Evolutionary conservation across 2,329 filamentous ascomycete genomes (phyloP).

Genomic region (Fusarium sp.): DNA sequence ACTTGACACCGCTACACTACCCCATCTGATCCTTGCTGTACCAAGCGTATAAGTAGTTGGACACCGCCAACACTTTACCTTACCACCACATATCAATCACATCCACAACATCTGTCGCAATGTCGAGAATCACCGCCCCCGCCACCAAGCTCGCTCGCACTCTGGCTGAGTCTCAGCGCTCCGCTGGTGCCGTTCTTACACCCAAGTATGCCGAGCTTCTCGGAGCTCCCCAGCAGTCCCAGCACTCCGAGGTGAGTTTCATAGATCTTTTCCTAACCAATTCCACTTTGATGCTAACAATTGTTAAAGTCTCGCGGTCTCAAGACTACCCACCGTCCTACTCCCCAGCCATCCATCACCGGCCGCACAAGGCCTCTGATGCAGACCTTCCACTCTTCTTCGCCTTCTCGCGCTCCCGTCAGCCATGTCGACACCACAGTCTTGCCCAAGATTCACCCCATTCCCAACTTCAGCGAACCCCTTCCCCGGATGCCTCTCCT

Average conservation of each 20-base stretch:
- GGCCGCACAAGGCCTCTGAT: slow-evolving; percentile 69
- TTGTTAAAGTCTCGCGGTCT: slow-evolving; percentile 58
- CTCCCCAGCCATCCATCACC: slow-evolving; percentile 60
- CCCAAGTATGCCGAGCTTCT: slow-evolving; percentile 65
- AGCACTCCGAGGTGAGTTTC: slow-evolving; percentile 59
- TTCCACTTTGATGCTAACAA: slow-evolving; percentile 26
- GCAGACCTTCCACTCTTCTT: slow-evolving; percentile 72
- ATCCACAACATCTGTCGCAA: slow-evolving; percentile 45
- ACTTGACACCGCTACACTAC: slow-evolving; percentile 36
- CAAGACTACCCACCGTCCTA: slow-evolving; percentile 64
- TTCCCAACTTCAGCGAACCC: slow-evolving; percentile 52
- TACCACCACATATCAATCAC: slow-evolving; percentile 2
- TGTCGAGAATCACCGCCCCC: slow-evolving; percentile 67
- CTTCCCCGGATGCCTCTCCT: slow-evolving; percentile 71
- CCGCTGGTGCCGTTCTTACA: slow-evolving; percentile 58
- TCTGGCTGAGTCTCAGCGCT: slow-evolving; percentile 60
- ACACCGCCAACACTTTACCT: slow-evolving; percentile 12
- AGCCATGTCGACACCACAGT: slow-evolving; percentile 67
- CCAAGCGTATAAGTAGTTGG: slow-evolving; percentile 39
- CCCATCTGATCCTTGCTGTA: slow-evolving; percentile 14
- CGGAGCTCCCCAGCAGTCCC: slow-evolving; percentile 51
- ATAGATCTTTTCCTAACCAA: neutral
- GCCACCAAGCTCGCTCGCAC: slow-evolving; percentile 65
- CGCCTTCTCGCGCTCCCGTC: slow-evolving; percentile 57
- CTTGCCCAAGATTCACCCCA: slow-evolving; percentile 62